phyloP scores from a whole-genome alignment of 1,139 yeast species.

The Scheffersomyces parashehatae region DNA sequence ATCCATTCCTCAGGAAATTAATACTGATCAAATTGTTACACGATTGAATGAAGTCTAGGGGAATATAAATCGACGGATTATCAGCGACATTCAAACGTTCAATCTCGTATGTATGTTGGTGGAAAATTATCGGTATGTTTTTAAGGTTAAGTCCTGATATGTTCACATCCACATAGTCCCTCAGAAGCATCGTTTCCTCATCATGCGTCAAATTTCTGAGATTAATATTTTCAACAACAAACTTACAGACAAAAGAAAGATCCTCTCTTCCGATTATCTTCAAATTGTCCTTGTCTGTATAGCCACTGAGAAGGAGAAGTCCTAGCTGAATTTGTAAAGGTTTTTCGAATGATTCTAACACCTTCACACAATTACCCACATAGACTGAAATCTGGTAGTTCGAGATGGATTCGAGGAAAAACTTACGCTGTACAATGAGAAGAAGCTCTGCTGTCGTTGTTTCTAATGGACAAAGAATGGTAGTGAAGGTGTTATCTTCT shows the following conservation, averaged over 20 bases:
- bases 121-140: slow-evolving; percentile 81
- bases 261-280: slow-evolving; percentile 87
- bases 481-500: slow-evolving; percentile 80
- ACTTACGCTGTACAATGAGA: slow-evolving; percentile 68
- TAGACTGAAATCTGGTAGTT: slow-evolving; percentile 81
- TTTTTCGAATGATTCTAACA: slow-evolving; percentile 68
- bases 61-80: slow-evolving; percentile 82
- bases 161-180: slow-evolving; percentile 74
- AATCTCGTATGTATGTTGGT: slow-evolving; percentile 79
- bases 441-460: slow-evolving; percentile 78
- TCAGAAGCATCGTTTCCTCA: slow-evolving; percentile 63
- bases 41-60: slow-evolving; percentile 82
- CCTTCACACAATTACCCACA: slow-evolving; percentile 78
- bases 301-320: slow-evolving; percentile 75
- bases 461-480: slow-evolving; percentile 71
- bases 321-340: slow-evolving; percentile 82
- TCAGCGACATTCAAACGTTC: slow-evolving; percentile 81
- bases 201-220: slow-evolving; percentile 67
- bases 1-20: slow-evolving; percentile 71
- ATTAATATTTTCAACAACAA: slow-evolving; percentile 72
- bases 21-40: slow-evolving; percentile 70
- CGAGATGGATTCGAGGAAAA: slow-evolving; percentile 65
- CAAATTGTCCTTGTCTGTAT: slow-evolving; percentile 70
- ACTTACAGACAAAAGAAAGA: slow-evolving; percentile 80
- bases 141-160: slow-evolving; percentile 74